These are phyloP conservation scores for Gentiana straminea DNA, from an alignment of 257 asterid species.

Conservation along the genomic window DNA sequence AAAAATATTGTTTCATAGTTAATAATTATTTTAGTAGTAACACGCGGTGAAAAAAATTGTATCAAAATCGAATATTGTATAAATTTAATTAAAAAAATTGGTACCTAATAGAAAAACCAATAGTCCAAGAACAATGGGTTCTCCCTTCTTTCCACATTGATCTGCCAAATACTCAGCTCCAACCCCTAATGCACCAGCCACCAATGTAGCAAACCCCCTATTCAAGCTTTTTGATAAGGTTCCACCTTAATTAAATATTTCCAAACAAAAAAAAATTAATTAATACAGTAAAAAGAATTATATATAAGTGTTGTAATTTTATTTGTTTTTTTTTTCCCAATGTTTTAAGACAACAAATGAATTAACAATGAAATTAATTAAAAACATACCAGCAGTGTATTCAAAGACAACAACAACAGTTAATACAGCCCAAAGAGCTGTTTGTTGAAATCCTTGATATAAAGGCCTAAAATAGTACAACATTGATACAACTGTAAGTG, in stretches of 20 bases:
- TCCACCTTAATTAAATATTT: constrained; percentile 34
- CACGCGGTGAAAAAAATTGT: too few species aligned
- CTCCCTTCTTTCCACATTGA: constrained; percentile 50
- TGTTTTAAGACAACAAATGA: neutral
- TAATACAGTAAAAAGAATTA: neutral
- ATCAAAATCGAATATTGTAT: too few species aligned
- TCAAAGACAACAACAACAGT: constrained; percentile 37
- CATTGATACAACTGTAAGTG: constrained; percentile 25
- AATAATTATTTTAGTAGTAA: neutral
- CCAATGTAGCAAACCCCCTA: constrained; percentile 58
- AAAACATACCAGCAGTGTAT: constrained; percentile 23
- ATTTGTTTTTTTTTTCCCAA: too few species aligned
- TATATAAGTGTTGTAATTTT: too few species aligned
- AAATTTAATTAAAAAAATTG: neutral
- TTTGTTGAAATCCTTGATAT: constrained; percentile 25
- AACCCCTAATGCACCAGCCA: constrained; percentile 68
- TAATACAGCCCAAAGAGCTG: constrained; percentile 35
- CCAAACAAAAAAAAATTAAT: neutral
- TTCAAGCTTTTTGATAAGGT: constrained; percentile 58
- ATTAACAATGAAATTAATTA: neutral
- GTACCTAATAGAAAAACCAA: constrained; percentile 56
- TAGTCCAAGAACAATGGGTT: constrained; percentile 53
- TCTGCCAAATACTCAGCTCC: constrained; percentile 67
- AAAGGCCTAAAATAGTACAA: constrained; percentile 24
- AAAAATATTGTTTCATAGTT: neutral